Evolutionary conservation across 495 filamentous ascomycete species (phyloP).

Genomic region (Tuber aestivum): DNA sequence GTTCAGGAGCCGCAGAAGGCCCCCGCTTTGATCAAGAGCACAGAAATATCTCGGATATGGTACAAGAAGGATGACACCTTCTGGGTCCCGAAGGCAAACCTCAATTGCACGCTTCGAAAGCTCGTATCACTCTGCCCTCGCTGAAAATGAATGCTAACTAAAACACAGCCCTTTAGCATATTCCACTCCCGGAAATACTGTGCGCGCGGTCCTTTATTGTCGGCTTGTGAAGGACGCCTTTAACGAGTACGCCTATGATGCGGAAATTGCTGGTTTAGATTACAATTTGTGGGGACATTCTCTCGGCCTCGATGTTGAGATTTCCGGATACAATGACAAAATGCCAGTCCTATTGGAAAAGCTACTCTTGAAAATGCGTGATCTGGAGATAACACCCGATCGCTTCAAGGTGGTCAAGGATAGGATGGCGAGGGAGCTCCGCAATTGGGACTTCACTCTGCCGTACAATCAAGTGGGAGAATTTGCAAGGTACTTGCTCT

Average conservation of each 20-base stretch:
- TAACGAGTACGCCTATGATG: constrained; percentile 93
- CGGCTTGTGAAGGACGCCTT: constrained; percentile 84
- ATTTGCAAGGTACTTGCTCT: constrained; percentile 70
- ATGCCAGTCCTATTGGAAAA: constrained; percentile 86
- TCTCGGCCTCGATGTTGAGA: constrained; percentile 68
- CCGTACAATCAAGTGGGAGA: constrained; percentile 89
- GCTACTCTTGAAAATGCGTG: constrained; percentile 77
- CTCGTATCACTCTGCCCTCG: constrained; percentile 7
- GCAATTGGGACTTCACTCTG: constrained; percentile 79
- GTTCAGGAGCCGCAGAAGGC: constrained; percentile 63
- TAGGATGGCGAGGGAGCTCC: constrained; percentile 63
- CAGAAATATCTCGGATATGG: constrained; percentile 78
- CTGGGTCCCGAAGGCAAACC: constrained; percentile 92
- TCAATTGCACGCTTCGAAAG: constrained; percentile 73
- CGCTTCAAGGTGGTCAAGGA: constrained; percentile 92
- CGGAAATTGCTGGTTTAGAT: constrained; percentile 83
- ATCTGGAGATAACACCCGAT: constrained; percentile 72
- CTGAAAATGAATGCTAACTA: constrained; percentile 14
- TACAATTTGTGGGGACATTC: constrained; percentile 68
- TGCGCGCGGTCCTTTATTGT: constrained; percentile 75
- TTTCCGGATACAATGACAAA: constrained; percentile 95
- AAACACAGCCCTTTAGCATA: constrained; percentile 56
- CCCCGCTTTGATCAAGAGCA: constrained; percentile 83
- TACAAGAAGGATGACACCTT: constrained; percentile 98
- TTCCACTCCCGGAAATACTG: constrained; percentile 66